phyloP scores from a whole-genome alignment of 805 yeast species.

The Clavispora carvajalis region DNA sequence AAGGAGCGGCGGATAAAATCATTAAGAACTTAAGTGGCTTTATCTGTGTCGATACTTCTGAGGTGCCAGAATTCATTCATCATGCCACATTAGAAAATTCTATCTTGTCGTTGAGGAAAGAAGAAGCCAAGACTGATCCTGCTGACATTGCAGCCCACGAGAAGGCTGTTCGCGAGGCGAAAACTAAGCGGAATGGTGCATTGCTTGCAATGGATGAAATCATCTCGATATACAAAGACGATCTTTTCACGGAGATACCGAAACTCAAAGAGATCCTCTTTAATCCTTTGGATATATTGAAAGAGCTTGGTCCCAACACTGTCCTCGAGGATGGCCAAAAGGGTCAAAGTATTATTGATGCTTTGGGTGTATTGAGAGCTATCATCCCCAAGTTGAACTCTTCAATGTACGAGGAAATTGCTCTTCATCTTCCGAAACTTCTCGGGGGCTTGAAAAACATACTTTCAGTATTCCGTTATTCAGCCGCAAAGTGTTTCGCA shows the following conservation, averaged over 20 bases:
- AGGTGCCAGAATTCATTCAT: conserved; percentile 85
- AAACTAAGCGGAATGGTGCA: conserved; percentile 82
- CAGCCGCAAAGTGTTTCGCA: conserved; percentile 86
- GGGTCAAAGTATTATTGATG: conserved; percentile 83
- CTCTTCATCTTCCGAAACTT: conserved; percentile 34
- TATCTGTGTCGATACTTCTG: conserved; percentile 90
- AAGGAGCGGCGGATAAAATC: conserved; percentile 81
- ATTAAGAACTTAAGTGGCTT: conserved; percentile 88
- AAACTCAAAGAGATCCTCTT: conserved; percentile 62
- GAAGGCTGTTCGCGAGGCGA: conserved; percentile 65
- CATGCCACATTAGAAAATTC: conserved; percentile 48
- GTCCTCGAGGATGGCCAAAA: conserved; percentile 37
- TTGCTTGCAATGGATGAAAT: conserved; percentile 60
- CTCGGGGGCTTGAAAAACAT: conserved; percentile 59
- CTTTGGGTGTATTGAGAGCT: conserved; percentile 76
- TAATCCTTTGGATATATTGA: conserved; percentile 50
- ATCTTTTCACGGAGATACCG: conserved; percentile 57
- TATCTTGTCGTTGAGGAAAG: conserved; percentile 73
- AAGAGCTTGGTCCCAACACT: conserved; percentile 18
- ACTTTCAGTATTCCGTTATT: conserved; percentile 81
- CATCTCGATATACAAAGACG: conserved; percentile 45
- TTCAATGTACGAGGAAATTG: conserved; percentile 45
- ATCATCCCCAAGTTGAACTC: conserved; percentile 57
- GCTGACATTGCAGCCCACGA: conserved; percentile 57
- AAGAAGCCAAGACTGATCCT: conserved; percentile 61